Conservation (phyloP, 148 eudicot genomes). For the Silene latifolia region DNA sequence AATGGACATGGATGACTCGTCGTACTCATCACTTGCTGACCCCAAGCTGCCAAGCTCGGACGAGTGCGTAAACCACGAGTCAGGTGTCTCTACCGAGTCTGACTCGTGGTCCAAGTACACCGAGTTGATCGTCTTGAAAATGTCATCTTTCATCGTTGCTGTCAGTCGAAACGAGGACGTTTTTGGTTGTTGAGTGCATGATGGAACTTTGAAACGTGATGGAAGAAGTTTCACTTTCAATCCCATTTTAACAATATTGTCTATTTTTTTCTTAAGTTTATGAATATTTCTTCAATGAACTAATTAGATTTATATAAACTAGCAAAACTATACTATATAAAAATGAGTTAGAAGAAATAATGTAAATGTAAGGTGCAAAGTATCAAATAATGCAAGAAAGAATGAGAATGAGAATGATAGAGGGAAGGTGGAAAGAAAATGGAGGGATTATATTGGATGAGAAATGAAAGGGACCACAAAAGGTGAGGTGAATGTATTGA, state of each 20-base stretch:
- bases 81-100: conserved; percentile 27
- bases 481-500: conserved; percentile 22
- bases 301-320: not conserved
- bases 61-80: conserved; percentile 39
- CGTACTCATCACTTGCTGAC: conserved; percentile 15
- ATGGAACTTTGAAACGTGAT: conserved; percentile 15
- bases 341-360: too few species aligned
- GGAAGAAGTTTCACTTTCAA: conserved; percentile 27
- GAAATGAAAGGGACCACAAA: conserved; percentile 1
- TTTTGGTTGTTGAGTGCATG: conserved; percentile 27
- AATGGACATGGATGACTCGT: conserved; percentile 13
- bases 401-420: conserved; percentile 11
- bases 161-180: conserved; percentile 24
- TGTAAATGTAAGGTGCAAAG: not conserved
- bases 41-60: conserved; percentile 6
- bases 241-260: not conserved
- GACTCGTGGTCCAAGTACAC: conserved; percentile 22
- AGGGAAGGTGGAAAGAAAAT: conserved; percentile 25
- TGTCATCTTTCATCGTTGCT: conserved; percentile 7
- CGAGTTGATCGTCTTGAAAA: conserved; percentile 35
- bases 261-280: not conserved
- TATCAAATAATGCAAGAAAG: conserved; percentile 2
- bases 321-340: not conserved
- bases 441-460: conserved; percentile 19
- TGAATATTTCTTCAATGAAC: not conserved